phyloP scores from a whole-genome alignment of 2,329 filamentous ascomycete species.

The Cladorrhinum sp. region DNA sequence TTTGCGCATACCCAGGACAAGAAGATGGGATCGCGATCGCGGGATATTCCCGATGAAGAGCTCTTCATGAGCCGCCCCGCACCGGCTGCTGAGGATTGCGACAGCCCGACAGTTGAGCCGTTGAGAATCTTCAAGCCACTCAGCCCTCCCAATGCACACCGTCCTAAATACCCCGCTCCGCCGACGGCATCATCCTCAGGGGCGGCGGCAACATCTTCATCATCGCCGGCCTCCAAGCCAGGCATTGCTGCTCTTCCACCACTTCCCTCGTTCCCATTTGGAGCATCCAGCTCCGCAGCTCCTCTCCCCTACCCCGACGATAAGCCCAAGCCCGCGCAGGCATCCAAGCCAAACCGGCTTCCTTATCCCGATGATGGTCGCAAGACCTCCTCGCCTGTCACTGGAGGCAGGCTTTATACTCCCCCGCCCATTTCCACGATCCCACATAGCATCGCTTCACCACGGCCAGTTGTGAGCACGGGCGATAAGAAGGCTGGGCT shows the following conservation, averaged over 20 bases:
- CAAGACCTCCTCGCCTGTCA: conserved; percentile 31
- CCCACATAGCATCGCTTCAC: conserved; percentile 43
- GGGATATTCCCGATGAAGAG: conserved; percentile 73
- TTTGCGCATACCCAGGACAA: conserved; percentile 2
- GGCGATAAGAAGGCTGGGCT: conserved; percentile 62
- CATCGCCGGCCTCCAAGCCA: conserved; percentile 47
- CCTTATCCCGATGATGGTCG: conserved; percentile 45
- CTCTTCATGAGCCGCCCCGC: conserved; percentile 70
- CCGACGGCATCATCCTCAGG: conserved; percentile 36
- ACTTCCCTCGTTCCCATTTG: conserved; percentile 55
- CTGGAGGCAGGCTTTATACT: conserved; percentile 34
- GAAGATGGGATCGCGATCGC: conserved; percentile 49
- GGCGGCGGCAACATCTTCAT: conserved; percentile 37
- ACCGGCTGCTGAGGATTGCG: conserved; percentile 47
- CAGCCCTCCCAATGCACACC: conserved; percentile 54
- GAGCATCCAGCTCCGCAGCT: conserved; percentile 67
- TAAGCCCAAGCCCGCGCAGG: conserved; percentile 34
- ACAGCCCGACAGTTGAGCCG: conserved; percentile 79
- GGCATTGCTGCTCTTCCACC: conserved; percentile 30
- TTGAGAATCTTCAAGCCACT: conserved; percentile 80
- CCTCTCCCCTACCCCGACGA: conserved; percentile 35
- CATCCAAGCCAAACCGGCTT: conserved; percentile 38
- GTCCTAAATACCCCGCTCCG: conserved; percentile 52
- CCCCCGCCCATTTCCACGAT: conserved; percentile 34
- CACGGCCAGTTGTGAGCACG: conserved; percentile 55